Conservation (phyloP, 2,329 filamentous ascomycete genomes). For the Alternaria gansuensis region DNA sequence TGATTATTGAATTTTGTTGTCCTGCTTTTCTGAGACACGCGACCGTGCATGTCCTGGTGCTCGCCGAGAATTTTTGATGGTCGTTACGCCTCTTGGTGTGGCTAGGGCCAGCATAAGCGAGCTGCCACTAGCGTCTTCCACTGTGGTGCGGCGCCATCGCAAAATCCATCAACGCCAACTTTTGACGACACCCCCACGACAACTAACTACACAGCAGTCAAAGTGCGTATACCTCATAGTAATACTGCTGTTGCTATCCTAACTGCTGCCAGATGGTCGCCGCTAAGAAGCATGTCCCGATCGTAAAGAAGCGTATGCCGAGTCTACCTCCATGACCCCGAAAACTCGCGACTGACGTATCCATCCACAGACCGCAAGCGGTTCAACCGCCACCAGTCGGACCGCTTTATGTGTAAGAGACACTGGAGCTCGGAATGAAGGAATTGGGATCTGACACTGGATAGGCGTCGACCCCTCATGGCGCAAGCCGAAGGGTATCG, state of each 20-base stretch:
- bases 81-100: conserved; percentile 24
- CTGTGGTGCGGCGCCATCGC: conserved; percentile 29
- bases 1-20: background rate
- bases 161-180: conserved; percentile 31
- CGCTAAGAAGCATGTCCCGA: conserved; percentile 99
- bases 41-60: conserved; percentile 2
- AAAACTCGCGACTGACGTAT: conserved; percentile 48
- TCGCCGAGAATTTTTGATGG: conserved; percentile 9
- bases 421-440: conserved; percentile 17
- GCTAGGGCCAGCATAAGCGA: conserved; percentile 18
- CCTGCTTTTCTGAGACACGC: background rate
- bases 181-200: conserved; percentile 25
- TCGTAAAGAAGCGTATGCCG: conserved; percentile 99
- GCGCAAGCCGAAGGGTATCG: conserved; percentile 99
- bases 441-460: conserved; percentile 40
- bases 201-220: conserved; percentile 51
- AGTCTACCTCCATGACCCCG: conserved; percentile 30
- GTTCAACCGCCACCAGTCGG: conserved; percentile 98
- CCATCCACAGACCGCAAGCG: conserved; percentile 78
- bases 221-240: conserved; percentile 42
- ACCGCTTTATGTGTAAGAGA: conserved; percentile 82
- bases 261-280: conserved; percentile 80
- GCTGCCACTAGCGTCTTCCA: conserved; percentile 9
- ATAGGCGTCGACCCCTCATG: conserved; percentile 78
- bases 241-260: conserved; percentile 29